phyloP scores from a whole-genome alignment of 805 yeast genomes.

The Candida easanensis region DNA sequence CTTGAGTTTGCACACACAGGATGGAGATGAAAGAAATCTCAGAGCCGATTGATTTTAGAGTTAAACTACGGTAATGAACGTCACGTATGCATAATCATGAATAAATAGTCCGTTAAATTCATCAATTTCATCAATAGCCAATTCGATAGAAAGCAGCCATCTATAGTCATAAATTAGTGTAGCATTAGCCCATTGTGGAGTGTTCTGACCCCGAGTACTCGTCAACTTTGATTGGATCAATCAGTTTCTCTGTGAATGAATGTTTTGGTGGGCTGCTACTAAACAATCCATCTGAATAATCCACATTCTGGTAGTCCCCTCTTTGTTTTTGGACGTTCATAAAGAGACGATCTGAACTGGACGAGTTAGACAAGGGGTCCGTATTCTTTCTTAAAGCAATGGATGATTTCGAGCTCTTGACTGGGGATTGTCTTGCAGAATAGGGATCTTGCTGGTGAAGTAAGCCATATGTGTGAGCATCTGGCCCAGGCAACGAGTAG shows the following conservation, averaged over 20 bases:
- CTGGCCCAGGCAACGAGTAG: conserved; percentile 19
- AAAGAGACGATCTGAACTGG: conserved; percentile 16
- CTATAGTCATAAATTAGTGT: not conserved
- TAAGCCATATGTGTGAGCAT: conserved; percentile 3
- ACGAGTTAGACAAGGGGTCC: conserved; percentile 7
- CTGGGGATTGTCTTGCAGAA: not conserved
- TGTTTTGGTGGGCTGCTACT: not conserved
- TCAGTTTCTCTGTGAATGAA: not conserved
- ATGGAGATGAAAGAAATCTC: not conserved
- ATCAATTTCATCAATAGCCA: too few relatives aligned
- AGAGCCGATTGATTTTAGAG: too few relatives aligned
- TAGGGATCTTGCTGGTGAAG: conserved; percentile 1
- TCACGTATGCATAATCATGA: conserved; percentile 1
- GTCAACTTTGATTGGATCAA: conserved; percentile 22
- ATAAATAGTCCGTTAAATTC: not conserved
- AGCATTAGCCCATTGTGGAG: not conserved
- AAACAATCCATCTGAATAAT: conserved; percentile 24
- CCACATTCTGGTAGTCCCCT: conserved; percentile 17
- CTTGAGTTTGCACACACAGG: conserved; percentile 15
- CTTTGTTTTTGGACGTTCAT: conserved; percentile 10
- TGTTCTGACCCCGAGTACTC: conserved; percentile 14
- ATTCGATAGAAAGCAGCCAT: not conserved
- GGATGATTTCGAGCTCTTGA: not conserved
- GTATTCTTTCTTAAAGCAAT: not conserved
- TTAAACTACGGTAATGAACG: too few relatives aligned